Evolutionary conservation across 176 grass and related monocot species (phyloP).

Genomic region (Raddia distichophylla): DNA sequence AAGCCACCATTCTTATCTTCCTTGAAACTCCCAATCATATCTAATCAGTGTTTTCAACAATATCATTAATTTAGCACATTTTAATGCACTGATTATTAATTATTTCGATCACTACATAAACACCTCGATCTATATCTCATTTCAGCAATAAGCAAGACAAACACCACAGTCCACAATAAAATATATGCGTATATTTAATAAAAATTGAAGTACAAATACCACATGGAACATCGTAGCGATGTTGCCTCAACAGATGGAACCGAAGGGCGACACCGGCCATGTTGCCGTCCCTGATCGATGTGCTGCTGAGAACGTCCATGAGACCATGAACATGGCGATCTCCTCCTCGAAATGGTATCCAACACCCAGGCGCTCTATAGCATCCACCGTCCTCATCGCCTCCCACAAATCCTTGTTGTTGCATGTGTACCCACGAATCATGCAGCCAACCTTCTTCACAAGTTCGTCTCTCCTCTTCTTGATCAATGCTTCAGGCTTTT

Average conservation of each 20-base stretch:
- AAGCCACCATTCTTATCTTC: neutral
- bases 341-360: constrained; percentile 31
- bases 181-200: too few species aligned
- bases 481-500: neutral
- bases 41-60: too few species aligned
- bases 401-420: neutral
- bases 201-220: too few species aligned
- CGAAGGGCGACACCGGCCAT: neutral
- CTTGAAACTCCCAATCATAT: too few species aligned
- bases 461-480: constrained; percentile 5
- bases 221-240: neutral
- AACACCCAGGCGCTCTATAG: constrained; percentile 20
- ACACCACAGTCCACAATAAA: too few species aligned
- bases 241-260: constrained; percentile 30
- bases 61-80: too few species aligned
- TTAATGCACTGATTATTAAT: too few species aligned
- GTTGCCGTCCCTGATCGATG: neutral
- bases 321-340: neutral
- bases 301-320: neutral
- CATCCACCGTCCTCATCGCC: constrained; percentile 4
- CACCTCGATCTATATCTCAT: too few species aligned
- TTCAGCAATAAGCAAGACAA: too few species aligned
- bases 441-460: neutral
- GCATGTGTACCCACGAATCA: neutral
- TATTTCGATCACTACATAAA: too few species aligned